These are phyloP conservation scores for Pyrenophora seminiperda DNA, from an alignment of 2,329 filamentous ascomycete genomes.

Conservation along the genomic window DNA sequence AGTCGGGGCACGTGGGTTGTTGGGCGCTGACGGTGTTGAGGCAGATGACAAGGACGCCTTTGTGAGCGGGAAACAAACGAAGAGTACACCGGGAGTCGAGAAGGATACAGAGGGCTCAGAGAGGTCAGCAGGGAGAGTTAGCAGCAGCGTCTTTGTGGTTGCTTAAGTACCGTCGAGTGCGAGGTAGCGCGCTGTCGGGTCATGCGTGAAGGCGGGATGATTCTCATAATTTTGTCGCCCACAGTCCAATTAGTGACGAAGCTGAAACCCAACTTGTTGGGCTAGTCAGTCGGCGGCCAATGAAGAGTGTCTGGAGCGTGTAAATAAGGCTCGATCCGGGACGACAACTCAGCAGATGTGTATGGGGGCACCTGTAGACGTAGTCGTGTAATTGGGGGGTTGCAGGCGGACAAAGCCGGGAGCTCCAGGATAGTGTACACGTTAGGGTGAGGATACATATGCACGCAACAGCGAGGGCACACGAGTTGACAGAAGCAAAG, in stretches of 20 bases:
- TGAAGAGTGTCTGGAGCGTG: conserved; percentile 27
- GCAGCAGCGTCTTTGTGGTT: conserved; percentile 26
- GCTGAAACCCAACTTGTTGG: conserved; percentile 45
- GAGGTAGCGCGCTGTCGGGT: conserved; percentile 38
- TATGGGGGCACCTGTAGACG: conserved; percentile 32
- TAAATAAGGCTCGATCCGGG: conserved; percentile 36
- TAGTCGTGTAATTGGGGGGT: conserved; percentile 34
- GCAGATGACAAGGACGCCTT: conserved; percentile 28
- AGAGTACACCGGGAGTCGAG: background rate
- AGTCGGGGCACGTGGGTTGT: conserved; percentile 26
- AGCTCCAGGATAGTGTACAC: conserved; percentile 12
- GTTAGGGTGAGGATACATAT: background rate
- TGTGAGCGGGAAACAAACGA: conserved; percentile 23
- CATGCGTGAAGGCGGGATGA: conserved; percentile 48
- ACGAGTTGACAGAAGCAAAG: background rate
- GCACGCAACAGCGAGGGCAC: background rate
- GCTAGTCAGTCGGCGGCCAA: conserved; percentile 42
- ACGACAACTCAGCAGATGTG: conserved; percentile 48
- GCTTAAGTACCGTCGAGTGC: conserved; percentile 37
- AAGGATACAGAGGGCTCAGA: conserved; percentile 1
- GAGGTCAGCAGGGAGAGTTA: conserved; percentile 7
- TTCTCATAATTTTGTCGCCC: conserved; percentile 35
- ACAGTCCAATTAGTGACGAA: conserved; percentile 39
- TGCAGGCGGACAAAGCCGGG: conserved; percentile 24
- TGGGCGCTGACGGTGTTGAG: conserved; percentile 32